A percentile compares a stretch with the other conserved stretches of the same genome.
phyloP scores from a whole-genome alignment of 2,329 filamentous ascomycete genomes.

The Xylaria sp. region DNA sequence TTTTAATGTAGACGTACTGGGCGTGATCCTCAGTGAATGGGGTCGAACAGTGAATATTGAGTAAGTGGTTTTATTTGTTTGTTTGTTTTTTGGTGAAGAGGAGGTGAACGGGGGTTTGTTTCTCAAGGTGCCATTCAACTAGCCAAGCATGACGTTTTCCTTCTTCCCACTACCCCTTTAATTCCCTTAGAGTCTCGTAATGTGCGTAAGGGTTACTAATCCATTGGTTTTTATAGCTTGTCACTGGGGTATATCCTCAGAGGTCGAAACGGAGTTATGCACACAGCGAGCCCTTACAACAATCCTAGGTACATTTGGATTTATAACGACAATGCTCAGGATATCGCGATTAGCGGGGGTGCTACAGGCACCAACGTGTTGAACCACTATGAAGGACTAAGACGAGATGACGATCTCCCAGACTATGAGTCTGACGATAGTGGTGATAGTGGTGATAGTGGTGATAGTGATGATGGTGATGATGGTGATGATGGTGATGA shows the following conservation, averaged over 20 bases:
- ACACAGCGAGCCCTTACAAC: not conserved
- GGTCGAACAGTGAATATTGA: not conserved
- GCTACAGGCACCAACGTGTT: not conserved
- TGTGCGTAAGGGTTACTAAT: not conserved
- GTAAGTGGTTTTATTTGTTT: slow-evolving; percentile 23
- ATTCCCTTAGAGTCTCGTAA: not conserved
- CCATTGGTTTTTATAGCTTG: slow-evolving; percentile 2
- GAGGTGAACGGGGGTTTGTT: too few species aligned
- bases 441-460: too few species aligned
- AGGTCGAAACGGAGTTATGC: not conserved
- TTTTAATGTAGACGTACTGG: not conserved
- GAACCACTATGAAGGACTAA: slow-evolving; percentile 24
- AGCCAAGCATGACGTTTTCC: not conserved
- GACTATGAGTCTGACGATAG: slow-evolving; percentile 1
- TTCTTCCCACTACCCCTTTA: not conserved
- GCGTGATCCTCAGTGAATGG: slow-evolving; percentile 12
- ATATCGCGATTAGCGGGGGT: too few species aligned
- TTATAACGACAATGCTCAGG: slow-evolving; percentile 26
- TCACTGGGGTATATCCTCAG: slow-evolving; percentile 7
- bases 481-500: too few species aligned
- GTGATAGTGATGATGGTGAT: too few species aligned
- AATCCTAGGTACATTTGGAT: slow-evolving; percentile 27
- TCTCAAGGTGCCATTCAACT: not conserved
- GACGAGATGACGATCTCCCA: not conserved
- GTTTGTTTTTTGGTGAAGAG: too few species aligned